Conservation (phyloP, 164 flowering plant genomes). For the Annona cherimola region DNA sequence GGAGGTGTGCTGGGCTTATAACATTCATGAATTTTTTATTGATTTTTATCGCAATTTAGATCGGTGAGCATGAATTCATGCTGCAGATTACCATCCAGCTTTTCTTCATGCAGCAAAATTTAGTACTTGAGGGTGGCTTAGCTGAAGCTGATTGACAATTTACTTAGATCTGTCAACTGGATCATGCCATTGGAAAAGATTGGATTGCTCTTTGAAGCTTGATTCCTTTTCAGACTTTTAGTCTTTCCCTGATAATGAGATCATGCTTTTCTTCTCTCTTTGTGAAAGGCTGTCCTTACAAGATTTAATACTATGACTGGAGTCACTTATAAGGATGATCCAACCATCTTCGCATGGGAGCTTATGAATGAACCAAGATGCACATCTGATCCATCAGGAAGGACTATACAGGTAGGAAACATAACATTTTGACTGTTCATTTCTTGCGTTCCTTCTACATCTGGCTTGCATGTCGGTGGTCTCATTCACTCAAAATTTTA, state of each 20-base stretch:
- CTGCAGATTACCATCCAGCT: too few relatives aligned
- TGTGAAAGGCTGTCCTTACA: conserved; percentile 52
- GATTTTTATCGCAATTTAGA: too few relatives aligned
- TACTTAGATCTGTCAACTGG: too few relatives aligned
- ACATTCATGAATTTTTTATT: too few relatives aligned
- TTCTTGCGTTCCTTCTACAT: background rate
- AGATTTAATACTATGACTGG: conserved; percentile 55
- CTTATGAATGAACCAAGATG: conserved; percentile 87
- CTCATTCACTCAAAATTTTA: too few relatives aligned
- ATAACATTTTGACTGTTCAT: background rate
- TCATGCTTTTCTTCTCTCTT: background rate
- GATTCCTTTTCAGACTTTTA: background rate
- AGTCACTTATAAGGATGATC: conserved; percentile 71
- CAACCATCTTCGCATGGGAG: conserved; percentile 89
- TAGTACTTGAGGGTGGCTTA: too few relatives aligned
- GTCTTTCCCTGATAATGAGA: background rate
- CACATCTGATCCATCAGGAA: conserved; percentile 50
- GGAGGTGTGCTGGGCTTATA: too few relatives aligned
- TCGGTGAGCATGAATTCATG: too few relatives aligned
- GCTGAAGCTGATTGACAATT: too few relatives aligned
- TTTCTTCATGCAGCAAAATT: too few relatives aligned
- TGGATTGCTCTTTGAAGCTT: background rate
- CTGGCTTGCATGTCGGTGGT: background rate
- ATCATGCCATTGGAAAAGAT: too few relatives aligned
- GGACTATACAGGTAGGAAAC: conserved; percentile 45